These are phyloP conservation scores for Paspalum notatum DNA, from an alignment of 176 grass and related monocot genomes.

Conservation along the genomic window DNA sequence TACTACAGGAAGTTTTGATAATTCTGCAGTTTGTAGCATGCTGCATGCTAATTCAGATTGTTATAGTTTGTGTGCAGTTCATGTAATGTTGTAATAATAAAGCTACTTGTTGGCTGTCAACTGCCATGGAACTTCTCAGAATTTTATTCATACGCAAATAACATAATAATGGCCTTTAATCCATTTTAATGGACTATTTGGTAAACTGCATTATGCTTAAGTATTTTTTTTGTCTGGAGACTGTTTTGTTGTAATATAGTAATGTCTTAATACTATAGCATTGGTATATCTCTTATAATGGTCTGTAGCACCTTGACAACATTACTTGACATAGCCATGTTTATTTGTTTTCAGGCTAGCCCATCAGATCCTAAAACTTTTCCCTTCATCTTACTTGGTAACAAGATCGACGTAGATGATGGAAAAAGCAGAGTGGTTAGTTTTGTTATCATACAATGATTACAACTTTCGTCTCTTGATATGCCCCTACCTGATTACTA, in stretches of 20 bases:
- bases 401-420: slow-evolving; percentile 98
- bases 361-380: slow-evolving; percentile 89
- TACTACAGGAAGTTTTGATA: slow-evolving; percentile 14
- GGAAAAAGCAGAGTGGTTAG: slow-evolving; percentile 99
- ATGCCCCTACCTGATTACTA: slow-evolving; percentile 8
- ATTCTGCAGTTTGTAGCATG: not conserved
- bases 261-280: slow-evolving; percentile 20
- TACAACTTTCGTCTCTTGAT: slow-evolving; percentile 26
- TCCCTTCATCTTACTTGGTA: slow-evolving; percentile 96
- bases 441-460: slow-evolving; percentile 16
- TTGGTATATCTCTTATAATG: slow-evolving; percentile 30
- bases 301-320: slow-evolving; percentile 28
- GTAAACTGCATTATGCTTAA: slow-evolving; percentile 25
- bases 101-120: not conserved
- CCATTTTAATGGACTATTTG: slow-evolving; percentile 27
- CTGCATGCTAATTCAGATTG: slow-evolving; percentile 10
- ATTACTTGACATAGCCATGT: slow-evolving; percentile 26
- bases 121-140: not conserved
- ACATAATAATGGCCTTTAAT: slow-evolving; percentile 25
- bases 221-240: slow-evolving; percentile 5
- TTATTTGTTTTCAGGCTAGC: slow-evolving; percentile 71
- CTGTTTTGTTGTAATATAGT: slow-evolving; percentile 13
- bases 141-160: not conserved
- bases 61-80: not conserved
- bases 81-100: slow-evolving; percentile 1